Evolutionary conservation across 176 grass and related monocot genomes (phyloP), one percentile per base, ranked within the genome.

Genomic region (Canna indica): DNA sequence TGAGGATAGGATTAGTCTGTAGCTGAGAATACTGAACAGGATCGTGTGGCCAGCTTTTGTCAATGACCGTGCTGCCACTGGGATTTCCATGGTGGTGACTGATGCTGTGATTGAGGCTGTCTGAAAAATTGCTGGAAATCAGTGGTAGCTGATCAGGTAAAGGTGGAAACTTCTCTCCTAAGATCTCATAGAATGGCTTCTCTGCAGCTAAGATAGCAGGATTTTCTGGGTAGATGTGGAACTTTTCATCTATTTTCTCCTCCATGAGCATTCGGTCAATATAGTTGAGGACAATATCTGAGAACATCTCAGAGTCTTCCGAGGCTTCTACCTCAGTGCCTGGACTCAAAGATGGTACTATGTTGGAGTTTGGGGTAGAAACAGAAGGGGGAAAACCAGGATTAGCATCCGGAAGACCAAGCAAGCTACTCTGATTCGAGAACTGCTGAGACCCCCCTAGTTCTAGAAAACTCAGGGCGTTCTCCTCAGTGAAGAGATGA

Each of bases 211-310:
- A 62, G 47, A 89, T 70, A 22, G 83, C 83, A 24, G 78, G 78
- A 68, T 87, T 72, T 50, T 78, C 83, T 46, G 82, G 83, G 78
- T 81, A 84, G 70, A 81, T 11, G 28, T 60, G 78, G 71, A 88
- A 84, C n/a, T 81, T 84, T 20, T 87, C 84, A 47, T 82, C 77
- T 39, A 79, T 78, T 76, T 95, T 81, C 25, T 95, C 90, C 76
- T 95, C 90, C 86, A 90, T 87, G 65, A 95, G 81, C 81, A 95
- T 82, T 41, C 52, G 74, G 6, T 83, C 70, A 29, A 95, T 95
- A 87, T 82, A 95, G 46, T 78, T 80, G 78, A 95, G 84, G 26
- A 79, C 78, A 26, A 81, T 68, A 66, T 95, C 90, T 1, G 88
- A 79, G 29, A 76, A 73, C 28, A 66, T 34, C 22, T 44, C 78